Percentiles rank a stretch among this genome's conserved stretches.
Conservation (phyloP, 2,329 filamentous ascomycete species). For the Aureobasidium vineae region DNA sequence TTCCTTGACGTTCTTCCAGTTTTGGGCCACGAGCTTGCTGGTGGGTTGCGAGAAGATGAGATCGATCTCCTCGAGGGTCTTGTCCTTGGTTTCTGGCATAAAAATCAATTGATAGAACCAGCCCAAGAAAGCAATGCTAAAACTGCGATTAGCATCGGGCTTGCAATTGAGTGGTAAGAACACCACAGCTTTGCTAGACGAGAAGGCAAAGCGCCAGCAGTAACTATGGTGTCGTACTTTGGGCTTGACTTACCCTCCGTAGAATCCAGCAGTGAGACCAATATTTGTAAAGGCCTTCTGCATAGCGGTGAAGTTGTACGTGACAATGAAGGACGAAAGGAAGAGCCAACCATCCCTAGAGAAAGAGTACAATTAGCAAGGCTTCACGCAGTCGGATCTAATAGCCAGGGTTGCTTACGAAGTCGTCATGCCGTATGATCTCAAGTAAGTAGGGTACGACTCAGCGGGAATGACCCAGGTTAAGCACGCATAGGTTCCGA, state of each 20-base stretch:
- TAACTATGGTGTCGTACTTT: too few species aligned
- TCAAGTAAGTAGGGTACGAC: conserved; percentile 69
- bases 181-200: too few species aligned
- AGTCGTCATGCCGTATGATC: conserved; percentile 67
- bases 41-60: conserved; percentile 64
- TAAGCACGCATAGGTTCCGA: conserved; percentile 48
- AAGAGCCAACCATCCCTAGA: conserved; percentile 64
- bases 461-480: conserved; percentile 55
- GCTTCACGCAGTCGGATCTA: too few species aligned
- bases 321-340: conserved; percentile 69
- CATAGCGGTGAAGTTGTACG: conserved; percentile 73
- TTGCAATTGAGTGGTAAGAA: too few species aligned
- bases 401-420: too few species aligned
- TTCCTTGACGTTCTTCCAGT: conserved; percentile 49
- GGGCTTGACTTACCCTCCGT: conserved; percentile 59
- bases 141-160: too few species aligned
- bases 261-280: conserved; percentile 67
- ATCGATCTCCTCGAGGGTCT: conserved; percentile 69
- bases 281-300: conserved; percentile 64
- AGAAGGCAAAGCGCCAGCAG: too few species aligned
- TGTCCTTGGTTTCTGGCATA: conserved; percentile 73
- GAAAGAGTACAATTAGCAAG: too few species aligned
- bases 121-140: conserved; percentile 45
- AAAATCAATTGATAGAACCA: conserved; percentile 70
- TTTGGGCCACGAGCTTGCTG: conserved; percentile 60